Evolutionary conservation across 768 basidiomycete genomes (phyloP).

Genomic region (Boletus tomentosulus): DNA sequence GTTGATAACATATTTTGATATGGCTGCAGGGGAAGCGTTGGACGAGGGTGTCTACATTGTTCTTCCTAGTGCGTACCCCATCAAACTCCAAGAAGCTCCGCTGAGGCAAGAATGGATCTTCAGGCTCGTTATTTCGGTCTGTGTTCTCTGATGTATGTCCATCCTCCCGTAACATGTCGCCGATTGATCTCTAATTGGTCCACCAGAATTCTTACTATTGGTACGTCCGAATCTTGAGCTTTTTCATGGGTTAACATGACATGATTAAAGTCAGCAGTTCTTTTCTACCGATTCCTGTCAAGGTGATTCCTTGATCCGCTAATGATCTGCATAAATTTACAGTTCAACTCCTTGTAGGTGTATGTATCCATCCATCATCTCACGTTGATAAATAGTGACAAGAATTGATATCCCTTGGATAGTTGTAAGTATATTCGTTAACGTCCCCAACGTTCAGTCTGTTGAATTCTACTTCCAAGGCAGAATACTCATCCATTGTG

Average conservation of each 20-base stretch:
- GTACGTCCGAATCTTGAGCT: neutral
- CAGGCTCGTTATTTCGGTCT: constrained; percentile 2
- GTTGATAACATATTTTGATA: neutral
- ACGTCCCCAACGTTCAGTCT: neutral
- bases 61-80: neutral
- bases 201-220: neutral
- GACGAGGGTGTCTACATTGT: neutral
- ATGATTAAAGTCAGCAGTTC: neutral
- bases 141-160: neutral
- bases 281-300: neutral
- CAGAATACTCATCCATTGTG: neutral
- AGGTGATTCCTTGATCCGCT: neutral
- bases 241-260: neutral
- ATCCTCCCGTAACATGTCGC: neutral
- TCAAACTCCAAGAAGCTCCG: neutral
- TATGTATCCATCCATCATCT: neutral
- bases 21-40: neutral
- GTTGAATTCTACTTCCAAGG: neutral
- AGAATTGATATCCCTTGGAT: neutral
- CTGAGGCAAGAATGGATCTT: neutral
- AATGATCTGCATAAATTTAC: neutral
- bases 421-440: neutral
- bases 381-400: neutral
- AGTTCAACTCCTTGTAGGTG: neutral
- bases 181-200: neutral